Evolutionary conservation across 495 filamentous ascomycete genomes (phyloP).

Genomic region (Lophiotrema nucula): DNA sequence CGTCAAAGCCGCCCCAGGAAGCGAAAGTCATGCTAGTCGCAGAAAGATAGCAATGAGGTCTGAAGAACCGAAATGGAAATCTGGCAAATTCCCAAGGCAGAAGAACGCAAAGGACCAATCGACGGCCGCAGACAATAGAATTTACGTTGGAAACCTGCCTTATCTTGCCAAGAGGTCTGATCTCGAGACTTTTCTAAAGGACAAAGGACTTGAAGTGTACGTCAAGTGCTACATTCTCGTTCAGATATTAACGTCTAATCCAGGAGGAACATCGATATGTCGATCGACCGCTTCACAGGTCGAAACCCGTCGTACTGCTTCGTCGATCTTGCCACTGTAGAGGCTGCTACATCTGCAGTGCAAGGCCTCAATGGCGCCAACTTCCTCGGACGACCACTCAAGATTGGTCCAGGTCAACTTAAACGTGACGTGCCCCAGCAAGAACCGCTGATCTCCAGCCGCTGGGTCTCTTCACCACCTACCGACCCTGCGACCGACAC

Average conservation of each 20-base stretch:
- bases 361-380: neutral
- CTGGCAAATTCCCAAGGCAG: no score
- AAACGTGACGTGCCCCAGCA: no score
- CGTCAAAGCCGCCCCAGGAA: no score
- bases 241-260: neutral
- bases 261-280: neutral
- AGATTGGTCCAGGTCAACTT: no score
- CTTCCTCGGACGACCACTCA: neutral
- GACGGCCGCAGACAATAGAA: no score
- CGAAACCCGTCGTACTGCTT: constrained; percentile 1
- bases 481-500: no score
- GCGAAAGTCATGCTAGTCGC: no score
- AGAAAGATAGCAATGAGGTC: no score
- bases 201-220: neutral
- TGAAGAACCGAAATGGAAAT: no score
- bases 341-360: neutral
- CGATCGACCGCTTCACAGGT: neutral
- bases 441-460: no score
- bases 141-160: neutral
- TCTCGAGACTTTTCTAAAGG: neutral
- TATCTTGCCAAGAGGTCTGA: neutral
- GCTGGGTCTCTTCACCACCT: no score
- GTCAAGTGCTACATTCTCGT: neutral
- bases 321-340: neutral
- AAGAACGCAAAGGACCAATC: no score